Conservation (phyloP, 140 eudicot genomes). For the Cichorium intybus region DNA sequence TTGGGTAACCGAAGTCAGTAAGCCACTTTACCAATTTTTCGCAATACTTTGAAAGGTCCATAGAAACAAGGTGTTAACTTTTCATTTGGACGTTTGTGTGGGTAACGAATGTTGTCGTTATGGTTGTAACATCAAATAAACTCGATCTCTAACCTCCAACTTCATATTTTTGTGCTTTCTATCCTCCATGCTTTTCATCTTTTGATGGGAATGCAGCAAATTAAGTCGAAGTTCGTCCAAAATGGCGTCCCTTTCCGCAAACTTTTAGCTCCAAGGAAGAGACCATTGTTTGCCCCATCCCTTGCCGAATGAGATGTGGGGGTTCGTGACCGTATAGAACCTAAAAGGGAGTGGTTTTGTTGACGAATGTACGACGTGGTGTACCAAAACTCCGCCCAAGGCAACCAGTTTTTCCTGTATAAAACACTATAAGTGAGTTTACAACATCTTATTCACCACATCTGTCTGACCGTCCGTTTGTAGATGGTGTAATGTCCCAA, state of each 20-base stretch:
- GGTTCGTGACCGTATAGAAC: neutral
- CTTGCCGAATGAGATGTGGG: neutral
- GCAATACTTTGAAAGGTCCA: neutral
- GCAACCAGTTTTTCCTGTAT: neutral
- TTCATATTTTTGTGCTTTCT: neutral
- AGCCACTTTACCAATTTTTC: neutral
- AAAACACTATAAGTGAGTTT: neutral
- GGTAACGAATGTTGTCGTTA: neutral
- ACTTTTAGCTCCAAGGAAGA: neutral
- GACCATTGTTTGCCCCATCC: neutral
- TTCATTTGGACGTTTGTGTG: neutral
- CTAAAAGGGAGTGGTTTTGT: neutral
- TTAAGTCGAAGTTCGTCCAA: neutral
- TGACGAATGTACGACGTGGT: neutral
- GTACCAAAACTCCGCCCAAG: neutral
- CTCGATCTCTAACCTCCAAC: neutral
- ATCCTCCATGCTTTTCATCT: no score
- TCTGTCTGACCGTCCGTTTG: no score
- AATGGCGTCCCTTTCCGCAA: neutral
- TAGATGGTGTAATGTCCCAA: no score
- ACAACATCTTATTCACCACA: no score
- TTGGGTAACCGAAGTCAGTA: no score
- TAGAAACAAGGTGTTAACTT: neutral
- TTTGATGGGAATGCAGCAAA: neutral
- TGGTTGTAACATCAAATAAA: neutral